Percentiles rank a stretch among this genome's conserved stretches.
Evolutionary conservation across 2,329 filamentous ascomycete genomes (phyloP).

Genomic region (Colletotrichum liriopes): DNA sequence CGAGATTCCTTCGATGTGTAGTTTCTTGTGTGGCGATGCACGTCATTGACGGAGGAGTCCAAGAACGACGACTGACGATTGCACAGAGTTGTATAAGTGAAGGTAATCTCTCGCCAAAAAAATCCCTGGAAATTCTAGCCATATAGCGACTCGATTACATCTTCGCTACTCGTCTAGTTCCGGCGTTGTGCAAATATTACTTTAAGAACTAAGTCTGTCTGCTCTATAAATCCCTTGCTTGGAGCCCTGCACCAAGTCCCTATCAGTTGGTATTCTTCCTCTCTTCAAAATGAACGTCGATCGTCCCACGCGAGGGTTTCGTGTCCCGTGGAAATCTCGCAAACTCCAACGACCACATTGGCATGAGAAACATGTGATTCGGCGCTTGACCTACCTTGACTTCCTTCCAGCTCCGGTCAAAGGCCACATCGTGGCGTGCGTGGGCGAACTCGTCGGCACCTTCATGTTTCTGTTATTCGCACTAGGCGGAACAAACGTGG

Average conservation of each 20-base stretch:
- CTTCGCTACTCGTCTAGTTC: not conserved
- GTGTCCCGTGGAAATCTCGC: not conserved
- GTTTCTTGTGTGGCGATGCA: not conserved
- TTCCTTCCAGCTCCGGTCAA: not conserved
- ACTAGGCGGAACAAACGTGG: not conserved
- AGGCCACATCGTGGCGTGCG: not conserved
- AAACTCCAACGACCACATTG: not conserved
- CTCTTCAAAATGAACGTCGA: not conserved
- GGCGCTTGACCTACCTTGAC: not conserved
- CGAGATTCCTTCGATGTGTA: not conserved
- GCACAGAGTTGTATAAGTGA: not conserved
- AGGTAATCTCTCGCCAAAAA: not conserved
- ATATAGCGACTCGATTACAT: not conserved
- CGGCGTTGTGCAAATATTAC: not conserved
- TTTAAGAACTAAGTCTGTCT: not conserved
- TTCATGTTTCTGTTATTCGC: not conserved
- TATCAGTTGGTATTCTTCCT: not conserved
- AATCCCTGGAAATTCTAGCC: not conserved
- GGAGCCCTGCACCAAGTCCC: not conserved
- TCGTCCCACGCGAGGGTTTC: not conserved
- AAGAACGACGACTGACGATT: not conserved
- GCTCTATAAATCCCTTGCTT: fast-evolving
- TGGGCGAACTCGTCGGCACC: not conserved
- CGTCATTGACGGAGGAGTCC: not conserved
- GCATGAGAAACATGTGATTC: not conserved